Evolutionary conservation across 495 filamentous ascomycete genomes (phyloP).

Genomic region (Aspergillus bertholletiae): DNA sequence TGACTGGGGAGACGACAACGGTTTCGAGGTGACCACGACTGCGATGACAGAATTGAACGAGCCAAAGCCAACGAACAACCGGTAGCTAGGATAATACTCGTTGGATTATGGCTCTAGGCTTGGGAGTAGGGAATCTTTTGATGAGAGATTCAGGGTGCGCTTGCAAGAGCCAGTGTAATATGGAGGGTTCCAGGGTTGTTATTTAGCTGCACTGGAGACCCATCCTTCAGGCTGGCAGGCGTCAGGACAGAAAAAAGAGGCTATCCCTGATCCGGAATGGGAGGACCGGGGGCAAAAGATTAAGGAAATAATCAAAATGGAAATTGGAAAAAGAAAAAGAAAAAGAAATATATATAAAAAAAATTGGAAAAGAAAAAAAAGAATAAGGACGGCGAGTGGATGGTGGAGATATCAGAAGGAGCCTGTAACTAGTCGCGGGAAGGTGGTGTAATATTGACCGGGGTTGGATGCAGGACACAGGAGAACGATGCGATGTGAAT

Average conservation of each 20-base stretch:
- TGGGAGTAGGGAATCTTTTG: constrained; percentile 8
- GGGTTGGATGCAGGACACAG: constrained; percentile 39
- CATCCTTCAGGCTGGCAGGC: constrained; percentile 23
- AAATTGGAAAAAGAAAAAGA: constrained; percentile 9
- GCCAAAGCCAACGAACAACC: constrained; percentile 16
- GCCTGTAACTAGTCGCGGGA: constrained; percentile 39
- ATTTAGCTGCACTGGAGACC: constrained; percentile 43
- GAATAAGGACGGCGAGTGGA: constrained; percentile 16
- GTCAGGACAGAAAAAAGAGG: constrained; percentile 3
- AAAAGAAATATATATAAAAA: constrained; percentile 10
- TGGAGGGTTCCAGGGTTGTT: constrained; percentile 46
- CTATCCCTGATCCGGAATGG: constrained; percentile 19
- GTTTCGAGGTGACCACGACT: constrained; percentile 6
- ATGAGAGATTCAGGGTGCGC: constrained; percentile 30
- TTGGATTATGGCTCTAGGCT: constrained; percentile 19
- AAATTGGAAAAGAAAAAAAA: constrained; percentile 15
- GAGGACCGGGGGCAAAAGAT: constrained; percentile 1
- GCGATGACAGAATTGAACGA: constrained; percentile 11
- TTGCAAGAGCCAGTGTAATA: constrained; percentile 29
- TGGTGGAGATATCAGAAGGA: constrained; percentile 28
- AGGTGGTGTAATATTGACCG: constrained; percentile 42
- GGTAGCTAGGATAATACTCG: constrained; percentile 10
- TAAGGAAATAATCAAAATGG: no score
- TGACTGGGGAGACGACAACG: constrained; percentile 1
- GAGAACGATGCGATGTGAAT: constrained; percentile 14